Conservation (phyloP, 2,329 filamentous ascomycete species). For the Sporothrix inflata region DNA sequence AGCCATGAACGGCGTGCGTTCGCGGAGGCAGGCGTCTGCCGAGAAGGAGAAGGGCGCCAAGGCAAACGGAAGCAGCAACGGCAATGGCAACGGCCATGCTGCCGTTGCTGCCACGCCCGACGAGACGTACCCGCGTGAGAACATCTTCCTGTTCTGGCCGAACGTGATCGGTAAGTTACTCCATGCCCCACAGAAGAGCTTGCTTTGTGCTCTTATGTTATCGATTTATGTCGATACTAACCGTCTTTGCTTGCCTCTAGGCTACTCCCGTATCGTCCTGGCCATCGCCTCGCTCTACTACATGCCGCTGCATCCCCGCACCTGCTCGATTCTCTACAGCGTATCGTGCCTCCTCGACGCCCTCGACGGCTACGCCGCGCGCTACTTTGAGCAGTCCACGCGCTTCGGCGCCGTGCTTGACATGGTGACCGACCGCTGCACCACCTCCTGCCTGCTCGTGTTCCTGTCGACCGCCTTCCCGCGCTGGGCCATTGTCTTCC, state of each 20-base stretch:
- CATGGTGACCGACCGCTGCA: conserved; percentile 99
- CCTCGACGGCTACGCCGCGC: conserved; percentile 90
- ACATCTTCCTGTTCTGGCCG: conserved; percentile 80
- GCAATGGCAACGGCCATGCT: conserved; percentile 48
- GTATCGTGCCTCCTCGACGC: conserved; percentile 95
- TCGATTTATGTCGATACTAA: neutral
- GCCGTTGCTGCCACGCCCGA: neutral
- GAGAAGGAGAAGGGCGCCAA: conserved; percentile 36
- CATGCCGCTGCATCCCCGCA: conserved; percentile 98
- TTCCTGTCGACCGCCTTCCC: conserved; percentile 95
- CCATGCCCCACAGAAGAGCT: neutral
- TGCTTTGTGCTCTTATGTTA: neutral
- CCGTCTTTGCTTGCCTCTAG: conserved; percentile 46
- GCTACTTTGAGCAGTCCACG: conserved; percentile 86
- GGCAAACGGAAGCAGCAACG: conserved; percentile 22
- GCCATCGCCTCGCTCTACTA: conserved; percentile 94
- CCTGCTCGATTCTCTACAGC: conserved; percentile 88
- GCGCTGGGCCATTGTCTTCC: conserved; percentile 91
- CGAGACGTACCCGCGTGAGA: conserved; percentile 54
- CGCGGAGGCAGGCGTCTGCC: conserved; percentile 37
- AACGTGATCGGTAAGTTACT: conserved; percentile 71
- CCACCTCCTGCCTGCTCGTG: conserved; percentile 90
- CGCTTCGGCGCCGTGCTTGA: conserved; percentile 95
- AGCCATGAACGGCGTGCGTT: conserved; percentile 39
- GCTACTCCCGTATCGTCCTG: conserved; percentile 76